phyloP scores from a whole-genome alignment of 2,329 filamentous ascomycete genomes.

The Cytospora chrysosperma region DNA sequence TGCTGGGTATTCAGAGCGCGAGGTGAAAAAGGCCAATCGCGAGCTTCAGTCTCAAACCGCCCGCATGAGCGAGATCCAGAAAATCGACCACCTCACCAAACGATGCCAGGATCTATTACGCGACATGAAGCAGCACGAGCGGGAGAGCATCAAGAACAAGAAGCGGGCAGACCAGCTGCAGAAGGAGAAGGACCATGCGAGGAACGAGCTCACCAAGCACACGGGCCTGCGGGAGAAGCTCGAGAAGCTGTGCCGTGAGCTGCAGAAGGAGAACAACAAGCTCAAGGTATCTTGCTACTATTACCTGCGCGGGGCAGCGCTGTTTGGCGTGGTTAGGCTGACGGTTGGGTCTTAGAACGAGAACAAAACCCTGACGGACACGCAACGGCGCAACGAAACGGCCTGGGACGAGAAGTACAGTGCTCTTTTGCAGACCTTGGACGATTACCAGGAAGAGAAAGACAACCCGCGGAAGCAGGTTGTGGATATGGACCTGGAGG shows the following conservation, averaged over 20 bases:
- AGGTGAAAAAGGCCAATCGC: constrained; percentile 90
- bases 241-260: constrained; percentile 90
- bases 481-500: constrained; percentile 84
- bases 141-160: constrained; percentile 93
- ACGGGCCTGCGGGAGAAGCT: constrained; percentile 91
- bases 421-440: constrained; percentile 76
- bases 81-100: constrained; percentile 86
- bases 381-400: constrained; percentile 76
- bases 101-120: constrained; percentile 88
- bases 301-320: neutral
- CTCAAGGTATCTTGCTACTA: constrained; percentile 68
- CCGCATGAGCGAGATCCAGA: constrained; percentile 88
- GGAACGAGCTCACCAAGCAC: constrained; percentile 86
- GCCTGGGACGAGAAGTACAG: constrained; percentile 85
- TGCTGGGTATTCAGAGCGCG: constrained; percentile 65
- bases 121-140: constrained; percentile 93
- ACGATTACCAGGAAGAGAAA: constrained; percentile 84
- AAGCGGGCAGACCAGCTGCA: constrained; percentile 91
- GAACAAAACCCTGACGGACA: constrained; percentile 86
- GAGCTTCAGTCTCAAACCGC: constrained; percentile 85
- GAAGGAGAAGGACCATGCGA: constrained; percentile 91
- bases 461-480: constrained; percentile 78
- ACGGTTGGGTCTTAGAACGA: constrained; percentile 62
- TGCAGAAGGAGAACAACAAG: constrained; percentile 97
- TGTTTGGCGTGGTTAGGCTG: neutral